Evolutionary conservation across 176 grass and related monocot species (phyloP).

Genomic region (Pontederia paniculata): DNA sequence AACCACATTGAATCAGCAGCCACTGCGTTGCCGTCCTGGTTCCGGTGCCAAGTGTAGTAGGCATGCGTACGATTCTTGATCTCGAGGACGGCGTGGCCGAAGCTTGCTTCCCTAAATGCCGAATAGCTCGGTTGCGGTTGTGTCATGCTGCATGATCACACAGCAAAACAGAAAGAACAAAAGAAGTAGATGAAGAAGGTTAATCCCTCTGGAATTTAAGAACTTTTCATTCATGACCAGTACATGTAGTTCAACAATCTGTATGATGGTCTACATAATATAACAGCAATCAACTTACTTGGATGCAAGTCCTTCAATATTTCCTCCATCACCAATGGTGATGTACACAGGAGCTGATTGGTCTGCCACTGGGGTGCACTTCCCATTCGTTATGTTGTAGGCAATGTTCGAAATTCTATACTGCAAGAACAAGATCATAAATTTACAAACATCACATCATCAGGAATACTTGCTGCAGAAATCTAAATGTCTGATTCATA

Average conservation of each 20-base stretch:
- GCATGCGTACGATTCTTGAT: slow-evolving; percentile 66
- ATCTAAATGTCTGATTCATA: neutral
- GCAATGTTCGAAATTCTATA: slow-evolving; percentile 50
- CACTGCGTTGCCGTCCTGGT: slow-evolving; percentile 50
- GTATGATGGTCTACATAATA: neutral
- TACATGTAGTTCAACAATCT: too few species aligned
- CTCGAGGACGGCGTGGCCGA: slow-evolving; percentile 56
- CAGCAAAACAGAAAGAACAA: too few species aligned
- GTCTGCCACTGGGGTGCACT: slow-evolving; percentile 20
- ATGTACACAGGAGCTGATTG: slow-evolving; percentile 43
- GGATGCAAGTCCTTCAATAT: slow-evolving; percentile 44
- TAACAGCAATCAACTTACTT: slow-evolving; percentile 19
- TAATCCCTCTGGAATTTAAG: neutral
- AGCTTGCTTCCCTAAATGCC: slow-evolving; percentile 67
- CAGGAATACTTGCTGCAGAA: neutral
- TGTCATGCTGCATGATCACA: slow-evolving; percentile 28
- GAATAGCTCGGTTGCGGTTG: slow-evolving; percentile 54
- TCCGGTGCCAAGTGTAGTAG: slow-evolving; percentile 52
- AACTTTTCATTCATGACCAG: neutral
- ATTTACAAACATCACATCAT: neutral
- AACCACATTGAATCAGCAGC: slow-evolving; percentile 48
- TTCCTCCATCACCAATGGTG: slow-evolving; percentile 64
- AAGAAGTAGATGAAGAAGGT: neutral
- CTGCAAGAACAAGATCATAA: slow-evolving; percentile 19
- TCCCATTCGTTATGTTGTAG: slow-evolving; percentile 43